Evolutionary conservation across 768 basidiomycete species (phyloP).

Genomic region (Leccinum imitatum): DNA sequence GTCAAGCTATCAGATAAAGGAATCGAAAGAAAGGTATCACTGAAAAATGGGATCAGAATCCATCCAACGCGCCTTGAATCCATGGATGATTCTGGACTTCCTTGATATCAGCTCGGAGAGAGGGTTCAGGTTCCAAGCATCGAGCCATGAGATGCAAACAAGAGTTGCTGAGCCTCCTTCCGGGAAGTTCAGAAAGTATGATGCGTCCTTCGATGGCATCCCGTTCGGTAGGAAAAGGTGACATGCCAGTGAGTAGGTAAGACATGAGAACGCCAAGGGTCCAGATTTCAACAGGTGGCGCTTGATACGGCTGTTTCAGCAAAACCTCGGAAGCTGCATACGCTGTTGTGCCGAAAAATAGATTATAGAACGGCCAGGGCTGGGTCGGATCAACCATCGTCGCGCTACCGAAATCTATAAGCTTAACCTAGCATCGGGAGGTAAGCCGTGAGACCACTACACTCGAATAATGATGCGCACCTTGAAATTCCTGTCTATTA

Average conservation of each 20-base stretch:
- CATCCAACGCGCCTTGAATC: constrained; percentile 44
- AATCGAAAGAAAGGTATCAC: constrained; percentile 13
- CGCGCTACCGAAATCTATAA: constrained; percentile 95
- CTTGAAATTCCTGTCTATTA: constrained; percentile 72
- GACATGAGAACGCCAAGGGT: constrained; percentile 93
- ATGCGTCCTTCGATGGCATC: constrained; percentile 72
- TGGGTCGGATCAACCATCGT: constrained; percentile 64
- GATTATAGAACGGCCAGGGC: constrained; percentile 65
- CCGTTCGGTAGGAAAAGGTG: constrained; percentile 88
- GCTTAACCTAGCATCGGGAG: constrained; percentile 62
- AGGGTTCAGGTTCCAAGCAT: constrained; percentile 85
- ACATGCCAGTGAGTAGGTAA: constrained; percentile 88
- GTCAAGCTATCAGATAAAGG: constrained; percentile 2
- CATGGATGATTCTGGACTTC: constrained; percentile 87
- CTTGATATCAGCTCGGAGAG: constrained; percentile 73
- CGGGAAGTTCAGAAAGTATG: constrained; percentile 43
- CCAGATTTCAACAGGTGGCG: constrained; percentile 96
- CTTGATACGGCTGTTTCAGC: constrained; percentile 83
- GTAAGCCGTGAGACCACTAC: constrained; percentile 11
- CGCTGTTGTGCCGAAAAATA: constrained; percentile 92
- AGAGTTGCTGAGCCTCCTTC: constrained; percentile 40
- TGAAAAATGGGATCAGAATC: constrained; percentile 14
- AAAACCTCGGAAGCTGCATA: constrained; percentile 96
- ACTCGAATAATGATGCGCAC: constrained; percentile 35
- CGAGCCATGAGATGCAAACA: constrained; percentile 65